A percentile compares a stretch with the other conserved stretches of the same genome.
These are phyloP conservation scores for Periglandula ipomoeae DNA, from an alignment of 2,329 filamentous ascomycete genomes.

Conservation along the genomic window DNA sequence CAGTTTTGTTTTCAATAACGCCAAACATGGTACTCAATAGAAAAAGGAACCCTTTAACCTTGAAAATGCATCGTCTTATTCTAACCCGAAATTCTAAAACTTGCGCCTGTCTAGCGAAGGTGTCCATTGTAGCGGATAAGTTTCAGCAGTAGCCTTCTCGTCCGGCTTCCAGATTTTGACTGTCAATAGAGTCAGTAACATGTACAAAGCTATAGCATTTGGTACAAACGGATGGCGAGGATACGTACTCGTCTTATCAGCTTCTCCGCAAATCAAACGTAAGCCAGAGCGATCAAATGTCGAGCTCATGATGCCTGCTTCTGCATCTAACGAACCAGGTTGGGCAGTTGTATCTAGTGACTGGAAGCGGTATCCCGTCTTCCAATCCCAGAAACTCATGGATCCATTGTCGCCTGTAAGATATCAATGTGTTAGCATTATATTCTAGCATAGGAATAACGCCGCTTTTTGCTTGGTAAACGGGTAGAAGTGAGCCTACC, in stretches of 20 bases:
- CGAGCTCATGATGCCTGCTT: constrained; percentile 89
- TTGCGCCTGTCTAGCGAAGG: constrained; percentile 71
- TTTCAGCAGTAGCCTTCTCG: constrained; percentile 80
- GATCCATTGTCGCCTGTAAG: constrained; percentile 71
- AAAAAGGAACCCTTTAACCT: neutral
- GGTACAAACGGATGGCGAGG: neutral
- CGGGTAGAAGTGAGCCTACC: constrained; percentile 35
- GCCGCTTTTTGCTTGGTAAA: no score
- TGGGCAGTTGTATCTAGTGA: constrained; percentile 84
- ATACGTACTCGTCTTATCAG: constrained; percentile 77
- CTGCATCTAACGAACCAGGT: constrained; percentile 86
- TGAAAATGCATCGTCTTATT: neutral
- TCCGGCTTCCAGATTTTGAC: constrained; percentile 97
- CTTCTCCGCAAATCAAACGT: constrained; percentile 86
- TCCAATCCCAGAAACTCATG: constrained; percentile 99
- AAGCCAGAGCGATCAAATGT: constrained; percentile 86
- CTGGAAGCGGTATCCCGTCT: constrained; percentile 88
- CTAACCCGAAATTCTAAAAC: constrained; percentile 36
- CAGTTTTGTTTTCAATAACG: neutral
- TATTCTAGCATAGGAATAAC: no score
- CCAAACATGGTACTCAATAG: neutral
- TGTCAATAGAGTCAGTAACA: constrained; percentile 45
- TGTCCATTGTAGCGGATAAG: constrained; percentile 88
- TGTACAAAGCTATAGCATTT: constrained; percentile 13
- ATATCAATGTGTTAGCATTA: neutral